Evolutionary conservation across 352 stramenopile genomes (phyloP), one percentile per base, ranked within the genome.

Genomic region (Pythium phragmiticola): DNA sequence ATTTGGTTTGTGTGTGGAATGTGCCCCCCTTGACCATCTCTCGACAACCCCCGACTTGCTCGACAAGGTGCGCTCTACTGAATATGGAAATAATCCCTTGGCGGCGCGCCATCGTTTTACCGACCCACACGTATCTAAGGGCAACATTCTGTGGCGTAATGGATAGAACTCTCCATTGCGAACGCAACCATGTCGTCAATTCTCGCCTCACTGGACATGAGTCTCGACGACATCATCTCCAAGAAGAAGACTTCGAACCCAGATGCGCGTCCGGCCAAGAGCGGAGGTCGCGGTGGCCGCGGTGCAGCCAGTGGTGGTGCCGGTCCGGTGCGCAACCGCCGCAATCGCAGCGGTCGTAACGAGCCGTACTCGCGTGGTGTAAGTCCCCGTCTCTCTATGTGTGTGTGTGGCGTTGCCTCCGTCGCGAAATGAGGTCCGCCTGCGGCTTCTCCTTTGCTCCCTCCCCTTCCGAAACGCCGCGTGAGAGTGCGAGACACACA

Each of bases 191-290:
- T 89, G 80, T 93, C 84, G 67, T 90, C 82, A 26, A 89, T 93
- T 68, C 72, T 93, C 48, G 80, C 80, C 9, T 90, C 84, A 48
- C 77, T 93, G 39, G 84, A 93, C 68, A 93, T 93, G 84, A 90
- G 82, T 68, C 72, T 93, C 56, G 84, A 93, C 65, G 84, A 93
- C 68, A 67, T 93, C 59, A 93, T 93, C 65, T 73, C 76, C 37
- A 78, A 79, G 63, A 89, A 90, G 71, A 92, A 92, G 73, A 74
- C 70, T 56, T 82, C 80, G 34, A 39, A 39, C 58, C 63, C 73
- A 47, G 74, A 81, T 39, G 78, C 78, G 62, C 80, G 83, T 21
- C 76, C 77, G 36, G 72, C 70, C 41, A 83, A 77, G 70, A 62
- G 57, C 33, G 49, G 69, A 66, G 41, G 48, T 0, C 46, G 45